Conservation (phyloP, 2,329 filamentous ascomycete species). For the Xylariaceae sp. region DNA sequence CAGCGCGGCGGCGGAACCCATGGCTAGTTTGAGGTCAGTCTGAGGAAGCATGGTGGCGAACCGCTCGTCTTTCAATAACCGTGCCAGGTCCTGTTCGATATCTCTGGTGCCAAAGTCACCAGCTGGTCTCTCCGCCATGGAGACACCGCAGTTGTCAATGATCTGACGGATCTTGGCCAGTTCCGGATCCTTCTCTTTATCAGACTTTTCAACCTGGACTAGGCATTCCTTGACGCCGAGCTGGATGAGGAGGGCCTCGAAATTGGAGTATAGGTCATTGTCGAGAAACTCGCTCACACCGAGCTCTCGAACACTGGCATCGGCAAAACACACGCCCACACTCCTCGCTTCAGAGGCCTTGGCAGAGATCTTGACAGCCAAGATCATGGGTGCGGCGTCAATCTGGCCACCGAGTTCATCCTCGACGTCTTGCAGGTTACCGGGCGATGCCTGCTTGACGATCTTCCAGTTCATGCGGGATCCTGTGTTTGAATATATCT, state of each 20-base stretch:
- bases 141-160: slow-evolving; percentile 86
- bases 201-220: slow-evolving; percentile 68
- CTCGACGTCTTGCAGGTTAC: slow-evolving; percentile 94
- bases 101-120: slow-evolving; percentile 82
- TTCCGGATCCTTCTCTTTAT: slow-evolving; percentile 85
- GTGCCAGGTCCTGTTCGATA: slow-evolving; percentile 89
- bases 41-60: slow-evolving; percentile 73
- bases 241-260: slow-evolving; percentile 93
- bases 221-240: slow-evolving; percentile 92
- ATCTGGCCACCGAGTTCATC: slow-evolving; percentile 85
- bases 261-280: slow-evolving; percentile 97
- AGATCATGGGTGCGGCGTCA: slow-evolving; percentile 86
- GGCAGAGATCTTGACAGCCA: slow-evolving; percentile 89
- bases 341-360: slow-evolving; percentile 78
- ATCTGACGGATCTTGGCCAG: slow-evolving; percentile 81
- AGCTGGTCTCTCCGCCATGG: slow-evolving; percentile 71
- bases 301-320: slow-evolving; percentile 90
- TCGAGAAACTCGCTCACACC: slow-evolving; percentile 98
- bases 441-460: slow-evolving; percentile 85
- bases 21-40: slow-evolving; percentile 88
- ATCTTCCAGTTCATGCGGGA: slow-evolving; percentile 89
- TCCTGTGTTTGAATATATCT: slow-evolving; percentile 75
- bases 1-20: slow-evolving; percentile 87
- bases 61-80: slow-evolving; percentile 81
- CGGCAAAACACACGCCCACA: slow-evolving; percentile 94